Evolutionary conservation across 2,329 filamentous ascomycete species (phyloP), one percentile per base, ranked within the genome.

Genomic region (Monosporascus sp.): DNA sequence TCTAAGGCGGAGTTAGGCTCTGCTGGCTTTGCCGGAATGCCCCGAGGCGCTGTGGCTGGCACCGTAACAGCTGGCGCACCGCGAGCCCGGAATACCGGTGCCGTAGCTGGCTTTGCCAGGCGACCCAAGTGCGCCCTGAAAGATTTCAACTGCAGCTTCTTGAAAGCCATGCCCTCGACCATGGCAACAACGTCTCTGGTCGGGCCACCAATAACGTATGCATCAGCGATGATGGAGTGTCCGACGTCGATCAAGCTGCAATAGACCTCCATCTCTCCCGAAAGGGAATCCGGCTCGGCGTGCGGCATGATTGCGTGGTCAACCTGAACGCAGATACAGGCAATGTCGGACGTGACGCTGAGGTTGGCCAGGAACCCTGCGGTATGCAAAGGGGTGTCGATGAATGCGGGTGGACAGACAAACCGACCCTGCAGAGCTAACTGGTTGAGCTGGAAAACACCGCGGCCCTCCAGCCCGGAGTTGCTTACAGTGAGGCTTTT

Each of bases 341-440:
- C 65, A 5, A 61, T 57, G 26, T 64, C 62, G 3, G 63, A 46
- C 8, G 52, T 50, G 18, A 65, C 61, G 18, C 60, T 60, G 15
- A 56, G 52, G 47, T 69, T 69, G 22, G 66, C 66, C 6, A 68
- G 56, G 51, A 68, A 68, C 3, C 66, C 66, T 1, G 66, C 64
- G 3, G 65, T 60, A 47, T 69, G 66, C 0, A 69, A 63, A 14
- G 68, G 55, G 2, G 64, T 67, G 45, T 69, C 66, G n/a, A 63
- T 58, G 49, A 68, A 64, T 3, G 60, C 58, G 4, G 64, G 65
- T 14, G 61, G 57, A 37, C 58, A 59, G 17, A 64, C 55, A 45
- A 62, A 65, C 38, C 51, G 57, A 7, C 51, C 55, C 4, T 49
- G 5, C 20, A 49, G 24, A 17, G 52, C n/a, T 2, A 50, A 48